Evolutionary conservation across 345 rosid genomes (phyloP), one percentile per base, ranked within the genome.

Genomic region (Eucalyptus melliodora): DNA sequence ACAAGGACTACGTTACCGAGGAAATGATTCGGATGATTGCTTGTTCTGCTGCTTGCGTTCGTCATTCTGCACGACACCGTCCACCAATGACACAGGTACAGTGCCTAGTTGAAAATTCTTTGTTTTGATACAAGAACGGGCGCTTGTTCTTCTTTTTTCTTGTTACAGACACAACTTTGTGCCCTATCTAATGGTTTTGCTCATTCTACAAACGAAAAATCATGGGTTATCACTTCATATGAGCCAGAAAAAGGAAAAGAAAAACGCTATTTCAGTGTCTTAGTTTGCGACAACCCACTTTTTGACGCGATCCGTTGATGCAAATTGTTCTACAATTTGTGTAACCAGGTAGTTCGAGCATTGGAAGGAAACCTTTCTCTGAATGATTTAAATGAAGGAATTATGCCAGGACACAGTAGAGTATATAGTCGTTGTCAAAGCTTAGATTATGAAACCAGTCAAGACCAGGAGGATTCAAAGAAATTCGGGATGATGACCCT

Each of bases 81-180:
- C 99, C 99, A 31, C 95, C 91, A 31, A 96, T 95, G 97, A 97
- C 96, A 91, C 97, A 96, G 98, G 99, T 97, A 94, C 42, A 89
- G 50, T 31, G 47, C 14, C 23, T 31, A 50, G 47, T 11, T 80
- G 83, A 59, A 65, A n/a, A 15, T n/a, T 4, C 5, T 11, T 49
- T 49, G 50, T 49, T 49, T 49, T 49, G 5, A 49, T 49, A 12
- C 5, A 1, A 49, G 2, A 49, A 49, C 1, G 50, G 50, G 50
- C 5, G 50, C 50, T 49, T 49, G 2, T 49, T 49, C 15, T 49
- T 47, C 50, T 12, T 49, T 1, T 49, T 49, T 1, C 15, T 49
- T 49, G 15, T 49, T 49, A 4, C 1, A 49, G 50, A 49, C 50
- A 49, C 50, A 49, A 4, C 5, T 49, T 49, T 49, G 1, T 49